Conservation (phyloP, 805 yeast genomes). For the Saturnispora silvae region DNA sequence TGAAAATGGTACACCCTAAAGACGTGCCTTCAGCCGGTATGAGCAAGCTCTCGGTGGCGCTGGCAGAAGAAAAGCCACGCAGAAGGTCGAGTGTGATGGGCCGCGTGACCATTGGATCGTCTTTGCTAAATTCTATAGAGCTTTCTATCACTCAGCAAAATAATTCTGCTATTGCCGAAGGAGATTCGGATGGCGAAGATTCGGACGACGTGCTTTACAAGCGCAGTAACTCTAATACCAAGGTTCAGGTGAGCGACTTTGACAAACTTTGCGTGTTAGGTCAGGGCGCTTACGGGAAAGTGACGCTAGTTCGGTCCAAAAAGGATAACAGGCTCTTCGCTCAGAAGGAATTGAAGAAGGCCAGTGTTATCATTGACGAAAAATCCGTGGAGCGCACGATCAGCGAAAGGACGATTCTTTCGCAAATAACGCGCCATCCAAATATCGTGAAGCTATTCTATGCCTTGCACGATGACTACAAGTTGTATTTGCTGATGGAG, state of each 20-base stretch:
- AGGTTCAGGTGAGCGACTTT: constrained; percentile 39
- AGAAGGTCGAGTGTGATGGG: not conserved
- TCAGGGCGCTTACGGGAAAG: constrained; percentile 83
- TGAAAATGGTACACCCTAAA: too few species aligned
- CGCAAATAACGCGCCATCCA: constrained; percentile 56
- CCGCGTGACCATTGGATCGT: not conserved
- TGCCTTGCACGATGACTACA: constrained; percentile 69
- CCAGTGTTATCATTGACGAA: constrained; percentile 47
- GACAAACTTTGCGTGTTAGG: constrained; percentile 66
- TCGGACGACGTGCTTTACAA: constrained; percentile 8
- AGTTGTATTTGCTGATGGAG: constrained; percentile 64
- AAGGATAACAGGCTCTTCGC: constrained; percentile 63
- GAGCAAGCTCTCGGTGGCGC: too few species aligned
- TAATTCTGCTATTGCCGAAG: not conserved
- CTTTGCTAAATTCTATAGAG: not conserved
- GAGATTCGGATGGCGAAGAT: constrained; percentile 4
- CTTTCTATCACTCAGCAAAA: not conserved
- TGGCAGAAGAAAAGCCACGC: too few species aligned
- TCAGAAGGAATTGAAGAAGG: constrained; percentile 75
- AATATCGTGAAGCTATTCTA: constrained; percentile 75
- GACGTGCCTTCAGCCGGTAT: too few species aligned
- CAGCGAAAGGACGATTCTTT: constrained; percentile 62
- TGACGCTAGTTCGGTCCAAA: constrained; percentile 55
- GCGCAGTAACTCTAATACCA: constrained; percentile 10
- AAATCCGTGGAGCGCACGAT: constrained; percentile 61